Evolutionary conservation across 2,329 filamentous ascomycete genomes (phyloP).

Genomic region (Epichloe aotearoae): DNA sequence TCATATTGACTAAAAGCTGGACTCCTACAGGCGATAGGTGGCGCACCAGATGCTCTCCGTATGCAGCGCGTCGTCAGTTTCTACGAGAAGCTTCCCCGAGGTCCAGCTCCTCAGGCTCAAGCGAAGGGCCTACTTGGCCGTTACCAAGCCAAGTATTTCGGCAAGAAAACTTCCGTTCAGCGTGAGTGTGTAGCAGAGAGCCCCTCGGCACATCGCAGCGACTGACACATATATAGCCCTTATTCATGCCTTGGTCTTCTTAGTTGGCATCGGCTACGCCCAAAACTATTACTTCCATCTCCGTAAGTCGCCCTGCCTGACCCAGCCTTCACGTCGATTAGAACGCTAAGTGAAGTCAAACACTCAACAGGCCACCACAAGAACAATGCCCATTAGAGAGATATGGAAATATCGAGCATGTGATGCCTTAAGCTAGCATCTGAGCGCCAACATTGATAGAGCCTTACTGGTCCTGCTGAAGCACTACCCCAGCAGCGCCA

Average conservation of each 20-base stretch:
- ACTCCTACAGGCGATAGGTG: slow-evolving; percentile 66
- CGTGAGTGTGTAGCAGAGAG: slow-evolving; percentile 62
- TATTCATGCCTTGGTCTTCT: slow-evolving; percentile 67
- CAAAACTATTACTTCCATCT: slow-evolving; percentile 99
- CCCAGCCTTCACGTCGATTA: not conserved
- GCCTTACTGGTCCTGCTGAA: slow-evolving; percentile 17
- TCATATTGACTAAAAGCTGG: slow-evolving; percentile 21
- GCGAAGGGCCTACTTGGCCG: slow-evolving; percentile 69
- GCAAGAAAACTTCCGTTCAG: slow-evolving; percentile 77
- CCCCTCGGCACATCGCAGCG: slow-evolving; percentile 13
- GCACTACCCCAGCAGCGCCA: not conserved
- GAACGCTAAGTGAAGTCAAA: not conserved
- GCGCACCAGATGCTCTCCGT: slow-evolving; percentile 86
- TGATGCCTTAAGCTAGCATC: not conserved
- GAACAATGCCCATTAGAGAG: slow-evolving; percentile 91
- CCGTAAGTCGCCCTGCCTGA: slow-evolving; percentile 49
- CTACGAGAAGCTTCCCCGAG: slow-evolving; percentile 96
- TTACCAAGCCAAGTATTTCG: slow-evolving; percentile 89
- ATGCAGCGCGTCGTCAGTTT: slow-evolving; percentile 98
- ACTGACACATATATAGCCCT: slow-evolving; percentile 47
- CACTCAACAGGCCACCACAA: slow-evolving; percentile 83
- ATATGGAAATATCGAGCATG: not conserved
- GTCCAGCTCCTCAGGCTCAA: slow-evolving; percentile 72
- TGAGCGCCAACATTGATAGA: slow-evolving; percentile 29
- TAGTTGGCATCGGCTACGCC: slow-evolving; percentile 77